phyloP scores from a whole-genome alignment of 768 basidiomycete species.

The Leccinum pellstonianum region DNA sequence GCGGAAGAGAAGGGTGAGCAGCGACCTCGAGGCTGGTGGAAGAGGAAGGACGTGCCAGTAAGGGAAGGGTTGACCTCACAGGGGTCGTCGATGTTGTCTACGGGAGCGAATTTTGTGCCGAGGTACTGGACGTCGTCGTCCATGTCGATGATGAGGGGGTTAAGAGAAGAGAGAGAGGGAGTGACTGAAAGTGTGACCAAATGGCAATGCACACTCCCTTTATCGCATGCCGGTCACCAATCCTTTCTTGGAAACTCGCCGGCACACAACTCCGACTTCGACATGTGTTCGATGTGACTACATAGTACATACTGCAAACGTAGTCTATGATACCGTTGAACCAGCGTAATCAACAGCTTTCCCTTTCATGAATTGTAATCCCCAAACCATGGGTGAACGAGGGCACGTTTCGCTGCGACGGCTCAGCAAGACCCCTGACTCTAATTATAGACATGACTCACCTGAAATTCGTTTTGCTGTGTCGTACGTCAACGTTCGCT shows the following conservation, averaged over 20 bases:
- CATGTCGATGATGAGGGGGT: slow-evolving; percentile 27
- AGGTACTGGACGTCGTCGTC: slow-evolving; percentile 66
- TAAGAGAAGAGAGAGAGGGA: slow-evolving; percentile 8
- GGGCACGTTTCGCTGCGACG: slow-evolving; percentile 53
- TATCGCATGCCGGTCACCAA: slow-evolving; percentile 26
- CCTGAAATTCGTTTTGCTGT: slow-evolving; percentile 91
- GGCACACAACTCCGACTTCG: slow-evolving; percentile 12
- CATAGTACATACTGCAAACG: slow-evolving; percentile 24
- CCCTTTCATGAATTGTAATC: slow-evolving; percentile 45
- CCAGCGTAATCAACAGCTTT: slow-evolving; percentile 1
- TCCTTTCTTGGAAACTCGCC: slow-evolving; percentile 28
- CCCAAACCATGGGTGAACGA: slow-evolving; percentile 47
- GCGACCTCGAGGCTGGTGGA: slow-evolving; percentile 10
- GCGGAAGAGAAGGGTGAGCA: slow-evolving; percentile 16
- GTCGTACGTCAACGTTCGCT: slow-evolving; percentile 81
- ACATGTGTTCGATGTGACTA: neutral
- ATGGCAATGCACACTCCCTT: slow-evolving; percentile 32
- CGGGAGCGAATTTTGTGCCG: slow-evolving; percentile 40
- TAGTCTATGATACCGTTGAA: slow-evolving; percentile 21
- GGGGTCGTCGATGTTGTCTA: slow-evolving; percentile 29
- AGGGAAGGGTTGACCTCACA: slow-evolving; percentile 31
- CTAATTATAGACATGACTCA: slow-evolving; percentile 33
- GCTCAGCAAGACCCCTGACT: slow-evolving; percentile 3
- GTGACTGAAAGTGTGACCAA: slow-evolving; percentile 26
- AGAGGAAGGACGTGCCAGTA: slow-evolving; percentile 41